Base-by-base conservation (phyloP, 306 rosid species). In the Corylus americana region DNA sequence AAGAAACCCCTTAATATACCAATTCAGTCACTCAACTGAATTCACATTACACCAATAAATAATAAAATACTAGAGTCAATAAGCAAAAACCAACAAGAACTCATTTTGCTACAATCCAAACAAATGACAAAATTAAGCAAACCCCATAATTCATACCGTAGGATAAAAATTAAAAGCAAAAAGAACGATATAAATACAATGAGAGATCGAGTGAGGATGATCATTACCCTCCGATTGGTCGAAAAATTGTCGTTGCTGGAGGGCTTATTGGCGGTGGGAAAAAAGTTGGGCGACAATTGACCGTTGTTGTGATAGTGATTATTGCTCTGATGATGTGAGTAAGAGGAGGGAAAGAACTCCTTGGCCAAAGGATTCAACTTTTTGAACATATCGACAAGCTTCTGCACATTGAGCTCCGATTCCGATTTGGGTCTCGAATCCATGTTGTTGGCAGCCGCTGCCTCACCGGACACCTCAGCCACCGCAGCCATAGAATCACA, bases 311-410 rank as follows among this genome's bases (percentile, higher is more conserved):
- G 88, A 86, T 68, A 72, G 62, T 25, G 70, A 70, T 79, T 72
- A n/a, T 57, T 85, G 74, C 86, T 85, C 27, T 85, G 86, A 78
- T 83, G 89, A 55, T 77, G 89, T 78, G 90, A 55, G 76, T 86
- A 85, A 20, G 93, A 85, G 12, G 98, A 89, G 77, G 98, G 98
- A 55, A 94, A 79, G 79, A 94, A 94, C 82, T 94, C 98, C 79
- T 92, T 90, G 13, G 97, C 98, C 81, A 75, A 85, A 57, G 98
- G 98, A 86, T 94, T 94, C 90, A 94, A 62, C 89, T 94, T 94
- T 73, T 90, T 94, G 88, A 94, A 92, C 93, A 94, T 88, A 67
- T 92, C 97, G 85, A 91, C 97, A 63, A 94, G 92, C 77, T 92
- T 90, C 92, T 87, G 91, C 74, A 93, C 94, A 86, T 88, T 90